A percentile compares a stretch with the other conserved stretches of the same genome.
Evolutionary conservation across 2,329 filamentous ascomycete species (phyloP).

Genomic region (Penicillium sp.): DNA sequence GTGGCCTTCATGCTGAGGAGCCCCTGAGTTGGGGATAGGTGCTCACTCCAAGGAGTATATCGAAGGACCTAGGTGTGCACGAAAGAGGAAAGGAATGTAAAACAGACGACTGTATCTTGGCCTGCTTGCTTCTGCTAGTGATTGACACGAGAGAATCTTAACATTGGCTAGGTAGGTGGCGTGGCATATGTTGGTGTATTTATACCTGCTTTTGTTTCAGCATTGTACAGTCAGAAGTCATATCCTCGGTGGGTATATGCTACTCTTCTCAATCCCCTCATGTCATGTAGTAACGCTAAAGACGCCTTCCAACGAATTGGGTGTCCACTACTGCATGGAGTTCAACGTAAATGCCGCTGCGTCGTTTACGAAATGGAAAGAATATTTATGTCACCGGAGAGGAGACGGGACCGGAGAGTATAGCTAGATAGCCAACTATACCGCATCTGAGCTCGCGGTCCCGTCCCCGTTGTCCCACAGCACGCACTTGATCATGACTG

Average conservation of each 20-base stretch:
- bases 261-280: not conserved
- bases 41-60: not conserved
- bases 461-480: not conserved
- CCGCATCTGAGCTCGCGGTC: not conserved
- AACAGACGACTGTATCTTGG: not conserved
- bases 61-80: not conserved
- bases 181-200: not conserved
- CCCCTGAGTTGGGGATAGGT: not conserved
- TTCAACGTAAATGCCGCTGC: not conserved
- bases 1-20: not conserved
- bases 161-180: not conserved
- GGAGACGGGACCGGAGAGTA: not conserved
- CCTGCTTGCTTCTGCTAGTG: not conserved
- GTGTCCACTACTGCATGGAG: not conserved
- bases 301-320: not conserved
- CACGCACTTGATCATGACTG: not conserved
- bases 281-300: slow-evolving; percentile 5
- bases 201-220: not conserved
- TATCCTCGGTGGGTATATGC: not conserved
- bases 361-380: not conserved
- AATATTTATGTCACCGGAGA: not conserved
- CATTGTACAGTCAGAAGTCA: not conserved
- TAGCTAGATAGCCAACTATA: not conserved
- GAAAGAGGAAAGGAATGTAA: not conserved
- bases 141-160: not conserved